A percentile compares a stretch with the other conserved stretches of the same genome.
Evolutionary conservation across 1,284 basidiomycete species (phyloP).

Genomic region (Erythrobasidium hasegawianum): DNA sequence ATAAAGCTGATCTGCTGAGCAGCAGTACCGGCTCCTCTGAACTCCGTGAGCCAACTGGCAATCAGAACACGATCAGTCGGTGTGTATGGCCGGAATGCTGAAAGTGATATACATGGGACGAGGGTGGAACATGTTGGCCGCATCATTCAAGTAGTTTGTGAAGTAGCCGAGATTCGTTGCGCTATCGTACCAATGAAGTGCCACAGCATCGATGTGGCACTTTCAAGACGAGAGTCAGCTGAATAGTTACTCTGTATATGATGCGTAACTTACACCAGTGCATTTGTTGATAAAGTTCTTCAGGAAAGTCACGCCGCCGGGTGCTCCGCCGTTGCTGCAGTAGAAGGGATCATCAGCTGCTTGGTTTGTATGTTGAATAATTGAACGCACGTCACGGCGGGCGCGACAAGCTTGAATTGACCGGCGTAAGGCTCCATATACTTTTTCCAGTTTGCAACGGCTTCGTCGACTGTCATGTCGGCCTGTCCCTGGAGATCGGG

Average conservation of each 20-base stretch:
- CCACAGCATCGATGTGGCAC: slow-evolving; percentile 32
- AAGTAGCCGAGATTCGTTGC: slow-evolving; percentile 18
- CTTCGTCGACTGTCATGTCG: slow-evolving; percentile 33
- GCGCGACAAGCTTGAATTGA: slow-evolving; percentile 40
- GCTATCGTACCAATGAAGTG: slow-evolving; percentile 34
- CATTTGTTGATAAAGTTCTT: slow-evolving; percentile 30
- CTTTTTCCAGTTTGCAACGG: slow-evolving; percentile 36
- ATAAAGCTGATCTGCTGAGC: slow-evolving; percentile 37
- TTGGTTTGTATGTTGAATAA: not conserved
- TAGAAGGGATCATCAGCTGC: not conserved
- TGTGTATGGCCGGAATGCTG: slow-evolving; percentile 5
- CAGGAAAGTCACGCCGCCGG: slow-evolving; percentile 33
- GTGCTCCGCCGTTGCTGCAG: slow-evolving; percentile 29
- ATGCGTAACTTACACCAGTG: slow-evolving; percentile 8
- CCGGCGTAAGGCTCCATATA: slow-evolving; percentile 36
- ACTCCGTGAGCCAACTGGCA: slow-evolving; percentile 37
- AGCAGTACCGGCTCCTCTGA: slow-evolving; percentile 24
- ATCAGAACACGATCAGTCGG: too few species aligned
- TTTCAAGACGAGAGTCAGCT: not conserved
- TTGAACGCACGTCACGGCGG: slow-evolving; percentile 36
- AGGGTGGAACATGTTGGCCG: slow-evolving; percentile 19
- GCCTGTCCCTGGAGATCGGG: slow-evolving; percentile 39
- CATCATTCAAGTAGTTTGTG: slow-evolving; percentile 7
- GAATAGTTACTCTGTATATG: not conserved
- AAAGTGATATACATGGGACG: slow-evolving; percentile 2